Conservation (phyloP, 495 filamentous ascomycete species). For the Penicillium bovifimosum region DNA sequence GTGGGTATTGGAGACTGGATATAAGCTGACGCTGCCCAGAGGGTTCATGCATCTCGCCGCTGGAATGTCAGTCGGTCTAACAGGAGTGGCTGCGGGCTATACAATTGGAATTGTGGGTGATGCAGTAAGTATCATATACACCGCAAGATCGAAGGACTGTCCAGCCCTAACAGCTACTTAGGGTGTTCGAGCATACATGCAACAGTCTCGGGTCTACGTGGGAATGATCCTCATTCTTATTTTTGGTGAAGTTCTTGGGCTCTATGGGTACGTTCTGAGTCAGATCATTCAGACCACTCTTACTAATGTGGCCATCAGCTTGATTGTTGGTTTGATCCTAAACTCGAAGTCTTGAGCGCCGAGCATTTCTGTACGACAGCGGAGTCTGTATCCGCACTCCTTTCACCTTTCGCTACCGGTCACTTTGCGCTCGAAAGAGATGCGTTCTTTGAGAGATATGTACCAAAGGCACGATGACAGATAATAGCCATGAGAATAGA, state of each 20-base stretch:
- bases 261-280: slow-evolving; percentile 73
- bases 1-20: not conserved
- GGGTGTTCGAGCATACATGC: slow-evolving; percentile 93
- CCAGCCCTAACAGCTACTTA: slow-evolving; percentile 29
- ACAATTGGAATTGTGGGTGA: slow-evolving; percentile 95
- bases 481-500: not conserved
- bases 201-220: slow-evolving; percentile 90
- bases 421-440: not conserved
- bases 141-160: not conserved
- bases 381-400: not conserved
- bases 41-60: slow-evolving; percentile 91
- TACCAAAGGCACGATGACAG: not conserved
- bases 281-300: not conserved
- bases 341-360: slow-evolving; percentile 42
- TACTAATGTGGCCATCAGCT: slow-evolving; percentile 34
- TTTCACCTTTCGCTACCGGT: not conserved
- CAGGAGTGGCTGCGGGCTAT: slow-evolving; percentile 94
- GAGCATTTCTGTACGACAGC: not conserved
- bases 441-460: not conserved
- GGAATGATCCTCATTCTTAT: slow-evolving; percentile 98
- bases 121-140: slow-evolving; percentile 45
- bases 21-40: slow-evolving; percentile 34
- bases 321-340: slow-evolving; percentile 54
- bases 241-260: slow-evolving; percentile 94
- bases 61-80: slow-evolving; percentile 85